Percentiles rank a stretch among this genome's conserved stretches.
These are phyloP conservation scores for Vanrija pseudolonga DNA, from an alignment of 1,284 basidiomycete genomes.

Conservation along the genomic window DNA sequence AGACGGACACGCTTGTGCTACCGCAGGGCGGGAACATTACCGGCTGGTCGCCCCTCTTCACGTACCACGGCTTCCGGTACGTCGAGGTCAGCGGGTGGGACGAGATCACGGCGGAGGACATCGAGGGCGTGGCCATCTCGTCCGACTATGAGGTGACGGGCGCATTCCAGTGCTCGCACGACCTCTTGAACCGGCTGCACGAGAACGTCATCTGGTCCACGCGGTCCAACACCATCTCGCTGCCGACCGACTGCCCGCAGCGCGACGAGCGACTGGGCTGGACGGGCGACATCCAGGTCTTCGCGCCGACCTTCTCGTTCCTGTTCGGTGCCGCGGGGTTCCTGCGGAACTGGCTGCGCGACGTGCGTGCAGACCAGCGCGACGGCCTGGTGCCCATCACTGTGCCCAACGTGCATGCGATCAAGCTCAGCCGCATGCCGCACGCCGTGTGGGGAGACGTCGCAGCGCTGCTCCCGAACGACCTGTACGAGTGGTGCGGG, in stretches of 20 bases:
- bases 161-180: conserved; percentile 29
- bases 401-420: background rate
- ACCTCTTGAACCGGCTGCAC: conserved; percentile 28
- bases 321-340: conserved; percentile 29
- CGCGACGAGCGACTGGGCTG: conserved; percentile 41
- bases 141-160: conserved; percentile 29
- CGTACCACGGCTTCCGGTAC: conserved; percentile 39
- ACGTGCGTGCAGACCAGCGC: conserved; percentile 24
- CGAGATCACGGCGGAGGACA: conserved; percentile 10
- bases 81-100: conserved; percentile 11
- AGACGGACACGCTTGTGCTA: conserved; percentile 20
- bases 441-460: conserved; percentile 24
- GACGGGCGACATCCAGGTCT: conserved; percentile 41
- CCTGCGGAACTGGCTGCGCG: conserved; percentile 28
- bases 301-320: conserved; percentile 31
- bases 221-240: conserved; percentile 32
- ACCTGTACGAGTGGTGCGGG: conserved; percentile 12
- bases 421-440: background rate
- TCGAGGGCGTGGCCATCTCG: conserved; percentile 25
- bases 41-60: conserved; percentile 37
- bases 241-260: conserved; percentile 43
- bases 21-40: conserved; percentile 11
- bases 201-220: conserved; percentile 32
- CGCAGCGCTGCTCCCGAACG: conserved; percentile 18
- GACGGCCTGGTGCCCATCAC: background rate